A percentile compares a stretch with the other conserved stretches of the same genome.
These are phyloP conservation scores for Penstemon eatonii DNA, from an alignment of 257 asterid genomes.

Conservation along the genomic window DNA sequence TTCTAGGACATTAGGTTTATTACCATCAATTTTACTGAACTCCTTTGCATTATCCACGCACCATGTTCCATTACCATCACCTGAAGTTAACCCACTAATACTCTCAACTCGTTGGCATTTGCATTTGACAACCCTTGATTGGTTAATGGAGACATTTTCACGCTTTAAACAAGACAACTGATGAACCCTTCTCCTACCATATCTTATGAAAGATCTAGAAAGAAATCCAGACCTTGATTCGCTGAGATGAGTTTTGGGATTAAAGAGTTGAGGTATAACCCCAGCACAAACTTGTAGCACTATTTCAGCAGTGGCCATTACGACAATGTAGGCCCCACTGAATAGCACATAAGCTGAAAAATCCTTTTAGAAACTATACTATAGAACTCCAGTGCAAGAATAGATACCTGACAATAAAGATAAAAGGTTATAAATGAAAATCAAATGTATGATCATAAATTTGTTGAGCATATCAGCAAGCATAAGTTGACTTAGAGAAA, in stretches of 20 bases:
- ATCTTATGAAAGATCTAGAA: constrained; percentile 32
- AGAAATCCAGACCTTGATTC: constrained; percentile 25
- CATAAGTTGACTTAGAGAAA: not conserved
- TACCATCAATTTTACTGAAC: constrained; percentile 30
- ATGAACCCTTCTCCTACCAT: constrained; percentile 38
- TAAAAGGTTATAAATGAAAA: constrained; percentile 6
- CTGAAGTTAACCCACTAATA: constrained; percentile 45
- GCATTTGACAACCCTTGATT: constrained; percentile 32
- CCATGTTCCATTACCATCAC: constrained; percentile 44
- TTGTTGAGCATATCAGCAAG: not conserved
- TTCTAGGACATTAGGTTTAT: constrained; percentile 27
- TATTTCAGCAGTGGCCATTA: constrained; percentile 51
- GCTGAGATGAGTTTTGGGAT: constrained; percentile 34
- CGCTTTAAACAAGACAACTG: constrained; percentile 17
- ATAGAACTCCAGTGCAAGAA: constrained; percentile 23
- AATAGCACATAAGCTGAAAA: constrained; percentile 28
- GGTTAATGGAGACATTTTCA: constrained; percentile 26
- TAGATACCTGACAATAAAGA: constrained; percentile 25
- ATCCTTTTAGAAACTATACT: constrained; percentile 3
- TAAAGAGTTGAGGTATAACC: constrained; percentile 28
- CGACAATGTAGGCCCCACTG: constrained; percentile 7
- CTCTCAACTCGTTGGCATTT: constrained; percentile 55
- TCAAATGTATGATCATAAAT: not conserved
- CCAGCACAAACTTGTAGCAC: constrained; percentile 41
- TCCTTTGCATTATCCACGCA: constrained; percentile 40